Evolutionary conservation across 495 filamentous ascomycete genomes (phyloP).

Genomic region (Rostrohypoxylon terebratum): DNA sequence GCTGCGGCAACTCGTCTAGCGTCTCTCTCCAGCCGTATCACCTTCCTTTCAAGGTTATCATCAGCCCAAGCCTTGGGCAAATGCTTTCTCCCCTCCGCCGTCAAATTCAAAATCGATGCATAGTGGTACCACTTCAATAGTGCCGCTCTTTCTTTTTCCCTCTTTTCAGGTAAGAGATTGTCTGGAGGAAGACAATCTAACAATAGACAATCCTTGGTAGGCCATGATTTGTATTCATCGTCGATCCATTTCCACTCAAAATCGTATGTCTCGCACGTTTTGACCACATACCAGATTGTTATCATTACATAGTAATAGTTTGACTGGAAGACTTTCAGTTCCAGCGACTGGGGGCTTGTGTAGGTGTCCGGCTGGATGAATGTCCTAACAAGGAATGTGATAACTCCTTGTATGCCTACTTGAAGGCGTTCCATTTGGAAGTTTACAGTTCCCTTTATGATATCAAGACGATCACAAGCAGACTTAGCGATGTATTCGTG

Average conservation of each 20-base stretch:
- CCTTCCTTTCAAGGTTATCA: not conserved
- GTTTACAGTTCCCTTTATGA: not conserved
- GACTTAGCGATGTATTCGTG: not conserved
- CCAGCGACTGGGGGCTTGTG: not conserved
- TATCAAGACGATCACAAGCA: not conserved
- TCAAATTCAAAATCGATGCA: constrained; percentile 20
- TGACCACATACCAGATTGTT: constrained; percentile 28
- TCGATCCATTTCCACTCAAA: constrained; percentile 16
- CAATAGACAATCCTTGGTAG: not conserved
- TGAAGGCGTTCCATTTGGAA: constrained; percentile 8
- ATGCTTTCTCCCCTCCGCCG: not conserved
- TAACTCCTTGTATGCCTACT: not conserved
- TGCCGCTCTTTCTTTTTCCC: constrained; percentile 21
- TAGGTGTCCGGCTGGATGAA: constrained; percentile 2
- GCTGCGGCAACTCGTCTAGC: constrained; percentile 12
- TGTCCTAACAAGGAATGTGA: constrained; percentile 5
- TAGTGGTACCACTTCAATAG: constrained; percentile 36
- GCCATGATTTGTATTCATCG: not conserved
- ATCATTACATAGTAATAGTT: constrained; percentile 34
- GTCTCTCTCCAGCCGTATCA: constrained; percentile 14
- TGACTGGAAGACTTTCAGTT: constrained; percentile 6
- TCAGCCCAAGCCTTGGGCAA: constrained; percentile 5
- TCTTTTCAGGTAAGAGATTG: constrained; percentile 6
- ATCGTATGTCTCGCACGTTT: constrained; percentile 12
- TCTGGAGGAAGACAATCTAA: constrained; percentile 15